phyloP scores from a whole-genome alignment of 169 alveolate genomes.

The Cryptosporidium muris region DNA sequence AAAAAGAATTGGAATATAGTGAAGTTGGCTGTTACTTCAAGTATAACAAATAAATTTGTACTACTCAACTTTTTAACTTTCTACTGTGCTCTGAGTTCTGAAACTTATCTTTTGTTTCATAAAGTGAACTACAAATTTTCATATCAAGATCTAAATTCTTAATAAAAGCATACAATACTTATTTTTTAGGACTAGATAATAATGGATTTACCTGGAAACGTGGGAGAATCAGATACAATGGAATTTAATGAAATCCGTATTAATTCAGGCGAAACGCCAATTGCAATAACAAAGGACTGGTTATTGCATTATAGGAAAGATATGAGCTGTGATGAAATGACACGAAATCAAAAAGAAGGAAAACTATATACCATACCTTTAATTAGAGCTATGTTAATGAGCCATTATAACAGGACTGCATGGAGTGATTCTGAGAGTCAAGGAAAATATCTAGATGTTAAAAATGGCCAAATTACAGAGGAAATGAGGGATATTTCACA shows the following conservation, averaged over 20 bases:
- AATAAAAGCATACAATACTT: too few relatives aligned
- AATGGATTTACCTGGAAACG: too few relatives aligned
- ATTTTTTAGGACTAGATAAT: too few relatives aligned
- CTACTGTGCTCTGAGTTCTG: too few relatives aligned
- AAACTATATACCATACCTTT: conserved; percentile 62
- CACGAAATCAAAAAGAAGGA: conserved; percentile 54
- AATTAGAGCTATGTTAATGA: conserved; percentile 58
- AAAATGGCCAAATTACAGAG: conserved; percentile 64
- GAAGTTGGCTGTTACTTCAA: too few relatives aligned
- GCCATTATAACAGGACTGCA: conserved; percentile 67
- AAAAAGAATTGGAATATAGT: background rate
- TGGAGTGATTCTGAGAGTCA: conserved; percentile 69
- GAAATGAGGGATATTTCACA: conserved; percentile 61
- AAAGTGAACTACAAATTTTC: too few relatives aligned
- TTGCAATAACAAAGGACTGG: conserved; percentile 64
- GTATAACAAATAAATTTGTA: too few relatives aligned
- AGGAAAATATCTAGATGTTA: conserved; percentile 35
- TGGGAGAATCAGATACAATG: background rate
- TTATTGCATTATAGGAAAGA: conserved; percentile 45
- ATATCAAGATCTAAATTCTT: too few relatives aligned
- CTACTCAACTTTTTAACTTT: too few relatives aligned
- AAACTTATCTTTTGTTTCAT: too few relatives aligned
- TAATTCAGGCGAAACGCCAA: conserved; percentile 37
- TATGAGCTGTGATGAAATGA: conserved; percentile 60
- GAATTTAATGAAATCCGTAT: conserved; percentile 34